Percentiles rank a stretch among this genome's conserved stretches.
Conservation (phyloP, 768 basidiomycete species). For the Phylloporus arenicola region DNA sequence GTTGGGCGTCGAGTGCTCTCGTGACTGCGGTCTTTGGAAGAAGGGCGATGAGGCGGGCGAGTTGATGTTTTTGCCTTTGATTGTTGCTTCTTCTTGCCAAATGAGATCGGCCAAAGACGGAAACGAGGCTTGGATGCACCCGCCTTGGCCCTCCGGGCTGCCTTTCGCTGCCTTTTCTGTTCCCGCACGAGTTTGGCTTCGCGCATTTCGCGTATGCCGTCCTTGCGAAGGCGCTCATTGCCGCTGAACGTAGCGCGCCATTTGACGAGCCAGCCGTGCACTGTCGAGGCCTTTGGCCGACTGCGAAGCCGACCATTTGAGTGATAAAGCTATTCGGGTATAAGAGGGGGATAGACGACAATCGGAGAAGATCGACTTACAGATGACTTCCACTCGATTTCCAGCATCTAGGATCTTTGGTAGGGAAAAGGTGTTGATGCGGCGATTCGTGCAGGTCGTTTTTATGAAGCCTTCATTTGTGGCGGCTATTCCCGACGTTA, state of each 20-base stretch:
- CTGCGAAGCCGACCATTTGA: slow-evolving; percentile 39
- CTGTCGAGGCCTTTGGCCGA: slow-evolving; percentile 47
- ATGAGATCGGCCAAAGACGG: slow-evolving; percentile 27
- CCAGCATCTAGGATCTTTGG: slow-evolving; percentile 18
- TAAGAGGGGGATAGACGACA: background rate
- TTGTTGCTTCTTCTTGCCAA: slow-evolving; percentile 10
- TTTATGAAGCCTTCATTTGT: background rate
- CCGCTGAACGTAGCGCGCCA: slow-evolving; percentile 67
- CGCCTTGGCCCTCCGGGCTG: slow-evolving; percentile 15
- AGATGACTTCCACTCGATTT: slow-evolving; percentile 33
- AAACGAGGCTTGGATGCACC: slow-evolving; percentile 10
- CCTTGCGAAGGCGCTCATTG: slow-evolving; percentile 53
- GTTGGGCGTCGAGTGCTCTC: slow-evolving; percentile 8
- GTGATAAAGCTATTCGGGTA: slow-evolving; percentile 26
- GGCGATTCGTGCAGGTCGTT: slow-evolving; percentile 9
- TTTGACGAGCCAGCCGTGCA: slow-evolving; percentile 79
- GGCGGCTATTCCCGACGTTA: slow-evolving; percentile 13
- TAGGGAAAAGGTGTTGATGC: slow-evolving; percentile 8
- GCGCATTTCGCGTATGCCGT: slow-evolving; percentile 70
- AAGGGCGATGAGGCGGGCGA: slow-evolving; percentile 6
- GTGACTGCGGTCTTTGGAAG: slow-evolving; percentile 8
- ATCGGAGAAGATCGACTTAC: slow-evolving; percentile 17
- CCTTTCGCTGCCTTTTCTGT: slow-evolving; percentile 24
- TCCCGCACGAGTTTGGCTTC: slow-evolving; percentile 40
- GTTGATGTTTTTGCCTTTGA: slow-evolving; percentile 7